Evolutionary conservation across 2,329 filamentous ascomycete species (phyloP).

Genomic region (Diaporthe citriasiana): DNA sequence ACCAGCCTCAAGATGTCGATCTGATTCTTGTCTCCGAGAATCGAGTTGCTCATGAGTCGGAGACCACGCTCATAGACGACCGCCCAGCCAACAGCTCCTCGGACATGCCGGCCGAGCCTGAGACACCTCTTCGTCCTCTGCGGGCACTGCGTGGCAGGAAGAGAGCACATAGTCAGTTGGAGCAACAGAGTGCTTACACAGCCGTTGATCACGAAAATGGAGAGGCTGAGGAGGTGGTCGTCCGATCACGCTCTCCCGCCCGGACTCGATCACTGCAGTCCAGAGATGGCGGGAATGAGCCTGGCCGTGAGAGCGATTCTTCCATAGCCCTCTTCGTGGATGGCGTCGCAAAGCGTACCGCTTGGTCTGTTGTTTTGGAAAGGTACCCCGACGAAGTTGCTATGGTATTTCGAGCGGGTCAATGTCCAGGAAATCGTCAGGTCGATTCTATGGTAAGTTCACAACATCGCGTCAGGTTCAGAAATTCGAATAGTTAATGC

Average conservation of each 20-base stretch:
- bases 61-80: neutral
- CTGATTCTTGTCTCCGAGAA: neutral
- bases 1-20: neutral
- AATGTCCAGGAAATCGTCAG: neutral
- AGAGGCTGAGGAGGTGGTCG: neutral
- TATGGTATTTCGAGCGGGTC: neutral
- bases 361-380: slow-evolving; percentile 4
- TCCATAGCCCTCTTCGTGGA: neutral
- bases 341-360: neutral
- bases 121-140: neutral
- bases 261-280: neutral
- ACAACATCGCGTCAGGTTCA: too few relatives aligned
- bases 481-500: neutral
- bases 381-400: neutral
- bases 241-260: neutral
- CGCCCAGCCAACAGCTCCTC: neutral
- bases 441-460: neutral
- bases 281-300: too few relatives aligned
- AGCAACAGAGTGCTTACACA: neutral
- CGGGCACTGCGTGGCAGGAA: neutral
- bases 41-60: neutral
- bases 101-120: neutral
- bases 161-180: neutral
- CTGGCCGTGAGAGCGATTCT: neutral
- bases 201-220: neutral